Base-by-base conservation (phyloP, 2,329 filamentous ascomycete genomes). In the Pleoardoris graminearum region DNA sequence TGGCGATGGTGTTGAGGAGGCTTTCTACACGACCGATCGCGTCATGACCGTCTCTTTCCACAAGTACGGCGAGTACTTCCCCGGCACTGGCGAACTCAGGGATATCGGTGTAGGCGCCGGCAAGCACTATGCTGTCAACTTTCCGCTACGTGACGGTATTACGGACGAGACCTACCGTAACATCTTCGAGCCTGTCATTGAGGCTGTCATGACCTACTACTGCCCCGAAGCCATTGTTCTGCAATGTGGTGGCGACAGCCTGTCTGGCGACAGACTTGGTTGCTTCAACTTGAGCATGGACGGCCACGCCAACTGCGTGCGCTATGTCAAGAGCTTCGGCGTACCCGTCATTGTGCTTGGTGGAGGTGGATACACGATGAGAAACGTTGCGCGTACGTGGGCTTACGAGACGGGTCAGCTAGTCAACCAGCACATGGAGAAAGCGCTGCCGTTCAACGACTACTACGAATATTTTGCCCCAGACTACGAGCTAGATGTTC, bases 401-500 rank as follows among this genome's bases (percentile, higher is more conserved):
- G 79, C 79, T 19, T 83, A 79, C 63, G 77, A 97, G 84, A 81
- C 79, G 0, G 93, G 93, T 60, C 83, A 91, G 53, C 82, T 97
- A 7, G 90, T 97, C 17, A 90, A 90, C 23, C 85, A 92, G 54
- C 82, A 90, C 25, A 90, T 97, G 82, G 82, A 85, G 10, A 82
- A 88, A 4, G 86, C 89, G n/a, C 80, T 97, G 35, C 93, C 93
- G 0, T 97, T 91, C 74, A 97, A 96, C 59, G 93, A 97, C 77
- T 97, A 97, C 74, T 97, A 97, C 68, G 85, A 88, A 79, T 88
- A 88, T 67, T 88, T 87, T 66, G 84, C 82, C 5, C 85, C 85
- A 2, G 85, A 88, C 65, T 88, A 86, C 67, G 84, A 88, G 69
- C 78, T 88, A 36, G 84, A 88, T 63, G 85, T 88, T 16, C 82